Evolutionary conservation across 495 filamentous ascomycete genomes (phyloP).

Genomic region (Oleoguttula mirabilis): DNA sequence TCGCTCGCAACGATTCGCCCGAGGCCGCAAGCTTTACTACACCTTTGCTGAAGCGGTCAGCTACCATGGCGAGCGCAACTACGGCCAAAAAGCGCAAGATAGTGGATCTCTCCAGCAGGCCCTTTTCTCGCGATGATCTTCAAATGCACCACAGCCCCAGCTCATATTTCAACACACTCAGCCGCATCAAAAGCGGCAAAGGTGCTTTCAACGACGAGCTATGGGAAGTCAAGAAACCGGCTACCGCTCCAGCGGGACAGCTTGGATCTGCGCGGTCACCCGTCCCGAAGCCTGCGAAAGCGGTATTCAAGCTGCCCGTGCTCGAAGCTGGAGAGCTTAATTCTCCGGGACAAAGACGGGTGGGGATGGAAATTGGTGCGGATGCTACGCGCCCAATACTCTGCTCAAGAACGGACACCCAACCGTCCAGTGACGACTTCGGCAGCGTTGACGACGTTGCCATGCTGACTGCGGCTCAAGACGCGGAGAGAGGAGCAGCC

Average conservation of each 20-base stretch:
- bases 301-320: too few species aligned
- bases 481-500: not conserved
- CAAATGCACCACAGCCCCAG: not conserved
- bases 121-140: not conserved
- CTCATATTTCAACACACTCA: constrained; percentile 48
- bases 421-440: constrained; percentile 10
- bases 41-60: constrained; percentile 4
- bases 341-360: too few species aligned
- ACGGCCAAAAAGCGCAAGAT: constrained; percentile 5
- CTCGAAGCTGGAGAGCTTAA: too few species aligned
- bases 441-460: constrained; percentile 7
- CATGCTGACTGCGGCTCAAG: not conserved
- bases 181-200: constrained; percentile 52
- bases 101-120: not conserved
- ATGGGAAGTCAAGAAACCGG: constrained; percentile 2
- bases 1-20: not conserved
- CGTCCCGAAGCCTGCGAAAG: too few species aligned
- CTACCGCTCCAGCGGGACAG: constrained; percentile 8
- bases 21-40: not conserved
- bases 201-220: constrained; percentile 20
- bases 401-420: too few species aligned
- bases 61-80: not conserved
- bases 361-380: too few species aligned
- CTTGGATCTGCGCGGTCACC: too few species aligned
- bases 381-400: too few species aligned